These are phyloP conservation scores for Fusarium decemcellulare DNA, from an alignment of 2,329 filamentous ascomycete genomes.

Conservation along the genomic window DNA sequence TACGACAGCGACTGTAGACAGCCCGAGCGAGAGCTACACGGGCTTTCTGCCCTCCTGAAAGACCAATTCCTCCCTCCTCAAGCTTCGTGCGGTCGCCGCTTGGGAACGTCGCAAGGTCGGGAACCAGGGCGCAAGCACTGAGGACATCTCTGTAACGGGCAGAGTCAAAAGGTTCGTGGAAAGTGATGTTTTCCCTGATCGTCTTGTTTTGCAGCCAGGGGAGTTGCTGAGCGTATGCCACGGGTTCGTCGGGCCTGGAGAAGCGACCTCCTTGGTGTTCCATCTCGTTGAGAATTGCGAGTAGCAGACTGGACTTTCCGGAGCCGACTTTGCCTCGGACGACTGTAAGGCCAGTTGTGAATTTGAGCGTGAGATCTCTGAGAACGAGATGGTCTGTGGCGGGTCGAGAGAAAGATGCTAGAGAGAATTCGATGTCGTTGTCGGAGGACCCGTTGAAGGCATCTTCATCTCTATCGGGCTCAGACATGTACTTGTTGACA, in stretches of 20 bases:
- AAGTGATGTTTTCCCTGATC: conserved; percentile 75
- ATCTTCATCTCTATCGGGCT: conserved; percentile 79
- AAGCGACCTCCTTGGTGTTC: conserved; percentile 72
- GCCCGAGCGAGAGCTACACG: conserved; percentile 75
- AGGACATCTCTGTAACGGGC: conserved; percentile 71
- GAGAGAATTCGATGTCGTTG: conserved; percentile 66
- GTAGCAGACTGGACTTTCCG: conserved; percentile 73
- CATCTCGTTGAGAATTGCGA: conserved; percentile 73
- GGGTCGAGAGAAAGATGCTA: conserved; percentile 86
- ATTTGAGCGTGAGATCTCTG: conserved; percentile 60
- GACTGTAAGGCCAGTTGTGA: conserved; percentile 66
- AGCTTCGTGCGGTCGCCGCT: conserved; percentile 71
- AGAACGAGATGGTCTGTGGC: conserved; percentile 71
- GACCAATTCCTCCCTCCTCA: conserved; percentile 73
- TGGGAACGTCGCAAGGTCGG: conserved; percentile 69
- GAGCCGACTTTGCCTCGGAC: conserved; percentile 72
- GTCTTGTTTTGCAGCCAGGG: conserved; percentile 78
- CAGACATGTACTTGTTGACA: conserved; percentile 88
- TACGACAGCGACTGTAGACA: conserved; percentile 69
- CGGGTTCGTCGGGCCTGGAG: conserved; percentile 62
- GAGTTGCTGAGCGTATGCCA: conserved; percentile 71
- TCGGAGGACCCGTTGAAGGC: conserved; percentile 53
- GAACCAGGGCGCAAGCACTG: conserved; percentile 70
- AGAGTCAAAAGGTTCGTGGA: conserved; percentile 69
- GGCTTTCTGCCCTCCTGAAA: conserved; percentile 75